Conservation (phyloP, 2,329 filamentous ascomycete genomes). For the Beauveria sp. region DNA sequence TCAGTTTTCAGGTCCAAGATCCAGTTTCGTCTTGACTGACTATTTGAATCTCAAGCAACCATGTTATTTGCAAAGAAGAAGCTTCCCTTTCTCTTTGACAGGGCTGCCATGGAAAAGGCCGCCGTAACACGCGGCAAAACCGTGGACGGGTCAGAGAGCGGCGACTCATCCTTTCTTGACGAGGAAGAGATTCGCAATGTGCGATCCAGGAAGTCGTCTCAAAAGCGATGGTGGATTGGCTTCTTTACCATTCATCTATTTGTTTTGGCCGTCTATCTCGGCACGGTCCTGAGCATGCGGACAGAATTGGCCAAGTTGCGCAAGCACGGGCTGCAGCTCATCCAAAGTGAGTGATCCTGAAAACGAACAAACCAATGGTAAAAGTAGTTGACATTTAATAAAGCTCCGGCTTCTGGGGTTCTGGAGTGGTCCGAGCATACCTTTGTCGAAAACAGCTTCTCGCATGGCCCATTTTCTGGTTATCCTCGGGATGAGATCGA, state of each 20-base stretch:
- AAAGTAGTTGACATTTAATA: neutral
- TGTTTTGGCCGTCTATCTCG: neutral
- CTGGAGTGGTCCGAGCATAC: conserved; percentile 3
- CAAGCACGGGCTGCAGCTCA: neutral
- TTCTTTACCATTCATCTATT: neutral
- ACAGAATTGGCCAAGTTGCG: neutral
- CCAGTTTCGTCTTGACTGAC: neutral
- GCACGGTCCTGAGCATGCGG: neutral
- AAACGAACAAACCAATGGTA: neutral
- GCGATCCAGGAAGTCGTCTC: neutral
- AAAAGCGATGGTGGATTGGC: conserved; percentile 4
- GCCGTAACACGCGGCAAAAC: neutral
- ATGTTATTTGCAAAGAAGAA: conserved; percentile 8
- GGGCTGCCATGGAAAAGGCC: neutral
- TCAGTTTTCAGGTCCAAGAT: neutral
- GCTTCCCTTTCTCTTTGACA: conserved; percentile 5
- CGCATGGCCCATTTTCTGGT: conserved; percentile 5
- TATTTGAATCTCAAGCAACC: neutral
- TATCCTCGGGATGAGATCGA: conserved; percentile 7
- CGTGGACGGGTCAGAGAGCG: conserved; percentile 4
- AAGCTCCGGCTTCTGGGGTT: conserved; percentile 6
- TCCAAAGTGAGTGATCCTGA: neutral
- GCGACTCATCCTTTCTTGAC: conserved; percentile 6
- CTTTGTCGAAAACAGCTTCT: conserved; percentile 9
- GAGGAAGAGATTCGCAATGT: conserved; percentile 7